Base-by-base conservation (phyloP, 73 alveolate species). In the Paramecium bursaria region DNA sequence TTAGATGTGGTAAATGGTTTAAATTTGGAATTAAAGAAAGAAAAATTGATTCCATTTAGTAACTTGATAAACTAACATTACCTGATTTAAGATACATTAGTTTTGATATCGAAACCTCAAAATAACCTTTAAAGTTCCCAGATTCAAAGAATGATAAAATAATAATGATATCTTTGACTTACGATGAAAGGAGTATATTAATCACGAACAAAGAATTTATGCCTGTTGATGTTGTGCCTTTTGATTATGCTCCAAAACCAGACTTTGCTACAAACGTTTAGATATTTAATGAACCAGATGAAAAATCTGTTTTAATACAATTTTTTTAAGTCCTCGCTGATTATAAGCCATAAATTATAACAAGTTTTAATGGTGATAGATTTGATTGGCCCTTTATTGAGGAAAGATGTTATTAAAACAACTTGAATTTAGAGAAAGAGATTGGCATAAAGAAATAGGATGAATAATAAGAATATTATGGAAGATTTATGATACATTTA, bases 361-460 rank as follows among this genome's bases (percentile, higher is more conserved):
- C 96, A 57, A 92, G 99, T 46, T 98, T 94, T 93, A 98, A 98
- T 90, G 99, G 99, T 9, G 99, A 98, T 88, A 92, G 87, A 75
- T 98, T 98, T 90, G 99, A 98, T 92, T 97, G 97, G 91, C 99
- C 99, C 19, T 98, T 94, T 86, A 96, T 98, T 14, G 92, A 88
- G 19, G 96, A 88, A 33, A 92, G 99, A 61, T 73, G 93, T 50
- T 54, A 75, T 31, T 17, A 46, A 30, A 74, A 93, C 85, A 98
- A 98, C 14, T 95, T 97, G 95, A 92, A 92, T 23, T 22, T 97
- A 46, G 97, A 92, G 50, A 90, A 91, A 44, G 96, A 96, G 86
- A 95, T 97, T 11, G 98, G 99, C 7, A 89, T 96, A 14, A 75
- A 77, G n/a, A 82, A 87, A 50, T 88, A 89, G 47, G 88, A 92